Conservation (phyloP, 1,284 basidiomycete species). For the Ustilago xerochloae region DNA sequence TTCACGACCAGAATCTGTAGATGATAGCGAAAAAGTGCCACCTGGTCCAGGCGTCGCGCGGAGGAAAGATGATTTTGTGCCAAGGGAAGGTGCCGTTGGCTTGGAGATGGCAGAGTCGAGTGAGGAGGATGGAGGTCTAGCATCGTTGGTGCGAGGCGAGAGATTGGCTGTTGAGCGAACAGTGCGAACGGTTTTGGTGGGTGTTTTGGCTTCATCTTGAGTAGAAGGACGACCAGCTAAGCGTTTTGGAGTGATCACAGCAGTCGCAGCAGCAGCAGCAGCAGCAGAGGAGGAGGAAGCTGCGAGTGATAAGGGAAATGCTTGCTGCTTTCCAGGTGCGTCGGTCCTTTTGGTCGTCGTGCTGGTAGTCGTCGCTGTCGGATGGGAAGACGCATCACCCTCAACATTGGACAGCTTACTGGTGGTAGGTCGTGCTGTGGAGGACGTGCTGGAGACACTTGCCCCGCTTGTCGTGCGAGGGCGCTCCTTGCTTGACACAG, state of each 20-base stretch:
- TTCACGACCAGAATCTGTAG: constrained; percentile 18
- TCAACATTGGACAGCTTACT: not conserved
- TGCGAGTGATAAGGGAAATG: not conserved
- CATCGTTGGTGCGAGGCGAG: constrained; percentile 1
- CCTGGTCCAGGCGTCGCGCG: constrained; percentile 49
- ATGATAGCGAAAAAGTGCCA: constrained; percentile 34
- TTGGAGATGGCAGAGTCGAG: constrained; percentile 8
- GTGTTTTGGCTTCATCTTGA: constrained; percentile 21
- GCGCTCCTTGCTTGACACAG: constrained; percentile 3
- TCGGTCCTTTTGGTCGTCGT: not conserved
- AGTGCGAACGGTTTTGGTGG: constrained; percentile 15
- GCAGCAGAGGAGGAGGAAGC: not conserved
- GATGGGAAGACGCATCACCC: too few relatives aligned
- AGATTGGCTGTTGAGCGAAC: constrained; percentile 17
- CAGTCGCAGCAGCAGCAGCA: not conserved
- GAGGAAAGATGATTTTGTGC: constrained; percentile 34
- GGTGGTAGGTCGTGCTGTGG: not conserved
- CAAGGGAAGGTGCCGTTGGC: constrained; percentile 1
- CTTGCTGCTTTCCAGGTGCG: not conserved
- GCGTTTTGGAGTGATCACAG: not conserved
- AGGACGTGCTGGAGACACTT: constrained; percentile 9
- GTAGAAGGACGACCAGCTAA: not conserved
- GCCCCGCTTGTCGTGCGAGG: constrained; percentile 9
- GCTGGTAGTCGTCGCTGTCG: not conserved
- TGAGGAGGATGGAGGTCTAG: not conserved